Evolutionary conservation across 306 rosid species (phyloP), one percentile per base, ranked within the genome.

Genomic region (Castanea sativa): DNA sequence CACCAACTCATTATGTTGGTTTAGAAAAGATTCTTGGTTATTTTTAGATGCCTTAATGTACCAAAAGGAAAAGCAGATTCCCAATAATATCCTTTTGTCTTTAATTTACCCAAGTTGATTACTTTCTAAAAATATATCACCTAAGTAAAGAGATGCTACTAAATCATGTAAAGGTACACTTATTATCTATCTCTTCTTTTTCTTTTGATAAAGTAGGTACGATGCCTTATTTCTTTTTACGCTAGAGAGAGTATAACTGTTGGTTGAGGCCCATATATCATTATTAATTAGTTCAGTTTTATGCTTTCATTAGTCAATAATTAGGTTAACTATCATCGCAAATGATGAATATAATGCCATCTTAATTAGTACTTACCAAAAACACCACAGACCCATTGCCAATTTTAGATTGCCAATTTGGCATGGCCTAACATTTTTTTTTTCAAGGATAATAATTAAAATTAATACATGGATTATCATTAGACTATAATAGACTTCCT

Each of bases 61-160:
- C 71, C 71, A 67, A 67, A 67, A 67, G 49, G 55, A 63, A 75
- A 76, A 76, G 79, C 73, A 76, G 72, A 45, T 63, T 64, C 63
- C 79, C 41, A 61, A 76, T 76, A 45, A 63, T 23, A 75, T 76
- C 61, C 45, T 38, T 29, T 45, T 49, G 60, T 61, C 79, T 76
- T 76, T 63, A 27, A 61, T 9, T 25, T 25, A 76, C 72, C 15
- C 10, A 25, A 63, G 23, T n/a, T 75, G 59, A 63, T 61, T 63
- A 49, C 72, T 76, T 45, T 61, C 18, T 45, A 14, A 25, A 33
- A 33, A 15, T 7, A 6, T 25, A 41, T 20, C 15, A 60, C 38
- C n/a, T 45, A 61, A 60, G 7, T 38, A 38, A 38, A 38, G 45
- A 75, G 15, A 75, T 60, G 18, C 51, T 59, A 25, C n/a, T 56